Evolutionary conservation across 192 early-diverging fungal genomes (phyloP).

Genomic region (Coemansia sp.): DNA sequence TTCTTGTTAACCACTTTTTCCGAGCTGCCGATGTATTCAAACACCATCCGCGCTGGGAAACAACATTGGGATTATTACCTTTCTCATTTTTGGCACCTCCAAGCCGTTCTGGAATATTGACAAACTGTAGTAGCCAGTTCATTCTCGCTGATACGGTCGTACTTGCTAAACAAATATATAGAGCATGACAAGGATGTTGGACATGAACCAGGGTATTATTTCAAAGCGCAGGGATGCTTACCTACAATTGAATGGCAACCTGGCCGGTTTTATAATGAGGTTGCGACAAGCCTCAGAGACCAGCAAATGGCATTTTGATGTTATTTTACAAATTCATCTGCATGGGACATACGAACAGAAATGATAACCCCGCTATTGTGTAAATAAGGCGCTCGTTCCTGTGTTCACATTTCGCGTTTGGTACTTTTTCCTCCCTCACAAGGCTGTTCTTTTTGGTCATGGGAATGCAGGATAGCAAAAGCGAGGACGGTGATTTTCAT

Average conservation of each 20-base stretch:
- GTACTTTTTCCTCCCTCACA: neutral
- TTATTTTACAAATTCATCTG: slow-evolving; percentile 1
- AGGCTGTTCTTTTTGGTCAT: neutral
- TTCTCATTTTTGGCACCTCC: neutral
- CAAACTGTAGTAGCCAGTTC: neutral
- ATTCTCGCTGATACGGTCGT: neutral
- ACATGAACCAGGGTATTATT: neutral
- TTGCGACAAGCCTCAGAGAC: neutral
- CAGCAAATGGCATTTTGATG: neutral
- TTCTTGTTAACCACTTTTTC: no score
- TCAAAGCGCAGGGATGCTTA: neutral
- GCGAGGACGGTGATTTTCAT: neutral
- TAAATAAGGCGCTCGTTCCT: neutral
- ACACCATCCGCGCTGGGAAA: neutral
- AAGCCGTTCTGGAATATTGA: neutral
- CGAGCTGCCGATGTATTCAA: no score
- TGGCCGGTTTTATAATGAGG: no score
- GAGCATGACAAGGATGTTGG: neutral
- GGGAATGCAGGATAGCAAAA: neutral
- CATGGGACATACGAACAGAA: neutral
- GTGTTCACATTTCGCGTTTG: neutral
- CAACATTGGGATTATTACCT: neutral
- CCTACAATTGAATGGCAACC: no score
- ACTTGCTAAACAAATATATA: no score
- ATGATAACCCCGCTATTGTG: neutral